Base-by-base conservation (phyloP, 83 land plant species). In the Thuja plicata region DNA sequence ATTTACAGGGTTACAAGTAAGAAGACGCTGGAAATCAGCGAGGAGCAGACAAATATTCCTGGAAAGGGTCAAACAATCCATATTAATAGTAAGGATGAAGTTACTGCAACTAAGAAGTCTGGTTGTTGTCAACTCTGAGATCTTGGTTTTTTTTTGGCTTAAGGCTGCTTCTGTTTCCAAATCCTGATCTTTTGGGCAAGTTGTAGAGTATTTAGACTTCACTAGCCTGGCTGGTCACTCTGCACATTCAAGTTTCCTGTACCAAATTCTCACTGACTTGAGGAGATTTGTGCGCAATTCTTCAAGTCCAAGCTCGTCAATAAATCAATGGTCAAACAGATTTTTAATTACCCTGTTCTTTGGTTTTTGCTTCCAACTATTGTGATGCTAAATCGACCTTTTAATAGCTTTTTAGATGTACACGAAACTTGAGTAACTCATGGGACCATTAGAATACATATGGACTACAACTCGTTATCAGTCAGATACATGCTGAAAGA, bases 21-120 rank as follows among this genome's bases (percentile, higher is more conserved):
- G 79, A 76, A 76, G 79, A 76, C 79, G 35, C 38, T 76, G 79
- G 79, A 76, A 76, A 76, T 76, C 79, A 76, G 79, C 35, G 79
- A 76, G 79, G 40, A 76, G 40, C 79, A 76, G 79, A 35, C 79
- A 76, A 76, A 35, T 76, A 35, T 76, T 12, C 79, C 79, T 76
- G 73, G 73, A 24, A 76, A 76, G 40, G 79, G 79, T 76, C 79
- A 76, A 76, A 76, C 79, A 76, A 76, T 76, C 19, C 38, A 76
- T 76, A 35, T 76, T 76, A 76, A 76, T 76, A 3, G 79, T 40
- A 76, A 76, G 38, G 79, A 76, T 34, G 79, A 76, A 35, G 79
- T 76, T 76, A 76, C 79, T 34, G 79, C 79, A 76, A 76, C 79
- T 35, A 76, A 76, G 79, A 76, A 76, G 19, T 34, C 79, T 76